phyloP scores from a whole-genome alignment of 208 protist species.

The Trypanosoma melophagium region DNA sequence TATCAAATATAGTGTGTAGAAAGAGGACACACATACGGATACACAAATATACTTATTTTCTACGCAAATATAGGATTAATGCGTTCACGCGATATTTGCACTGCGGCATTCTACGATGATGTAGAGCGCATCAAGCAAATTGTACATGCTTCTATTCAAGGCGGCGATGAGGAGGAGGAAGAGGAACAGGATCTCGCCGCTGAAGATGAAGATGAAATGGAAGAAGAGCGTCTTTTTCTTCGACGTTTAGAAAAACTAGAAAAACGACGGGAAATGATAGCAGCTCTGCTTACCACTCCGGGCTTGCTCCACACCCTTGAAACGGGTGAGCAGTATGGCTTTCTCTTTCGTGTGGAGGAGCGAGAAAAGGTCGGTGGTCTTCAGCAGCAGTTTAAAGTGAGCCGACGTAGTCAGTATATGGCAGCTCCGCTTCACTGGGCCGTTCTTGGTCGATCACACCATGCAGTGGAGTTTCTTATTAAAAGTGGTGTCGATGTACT shows the following conservation, averaged over 20 bases:
- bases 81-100: conserved; percentile 58
- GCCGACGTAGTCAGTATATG: conserved; percentile 43
- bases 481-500: conserved; percentile 45
- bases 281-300: conserved; percentile 7
- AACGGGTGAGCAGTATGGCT: conserved; percentile 27
- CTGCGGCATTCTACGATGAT: conserved; percentile 70
- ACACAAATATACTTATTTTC: background rate
- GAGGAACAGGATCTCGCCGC: conserved; percentile 30
- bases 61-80: no score
- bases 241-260: background rate
- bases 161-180: conserved; percentile 29
- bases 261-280: conserved; percentile 16
- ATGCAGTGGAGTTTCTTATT: conserved; percentile 56
- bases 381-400: conserved; percentile 55
- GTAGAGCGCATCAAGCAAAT: conserved; percentile 61
- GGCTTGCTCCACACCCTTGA: conserved; percentile 19
- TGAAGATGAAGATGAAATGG: conserved; percentile 35
- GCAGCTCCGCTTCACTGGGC: conserved; percentile 82
- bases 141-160: conserved; percentile 23
- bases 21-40: no score
- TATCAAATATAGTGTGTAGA: no score
- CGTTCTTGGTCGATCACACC: conserved; percentile 59
- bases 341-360: conserved; percentile 27
- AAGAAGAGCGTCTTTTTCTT: conserved; percentile 15
- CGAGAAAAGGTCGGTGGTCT: conserved; percentile 1